Evolutionary conservation across 2,329 filamentous ascomycete genomes (phyloP).

Genomic region (Cercospora berteroae): DNA sequence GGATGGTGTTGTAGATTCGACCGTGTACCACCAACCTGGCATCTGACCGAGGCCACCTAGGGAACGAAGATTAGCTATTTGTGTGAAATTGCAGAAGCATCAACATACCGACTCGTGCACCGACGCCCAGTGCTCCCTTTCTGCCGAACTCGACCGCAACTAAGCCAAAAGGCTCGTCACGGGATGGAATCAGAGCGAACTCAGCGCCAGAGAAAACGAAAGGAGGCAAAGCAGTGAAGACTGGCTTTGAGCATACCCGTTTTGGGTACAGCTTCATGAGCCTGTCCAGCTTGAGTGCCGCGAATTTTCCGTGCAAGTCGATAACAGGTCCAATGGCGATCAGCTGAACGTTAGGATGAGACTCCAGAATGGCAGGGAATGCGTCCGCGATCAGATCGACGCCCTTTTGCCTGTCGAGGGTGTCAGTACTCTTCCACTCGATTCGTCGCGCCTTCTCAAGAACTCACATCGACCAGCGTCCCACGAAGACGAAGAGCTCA

Average conservation of each 20-base stretch:
- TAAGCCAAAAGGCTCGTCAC: constrained; percentile 65
- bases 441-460: not conserved
- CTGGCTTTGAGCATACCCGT: constrained; percentile 62
- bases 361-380: constrained; percentile 60
- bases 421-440: not conserved
- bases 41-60: constrained; percentile 58
- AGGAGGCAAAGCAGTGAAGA: constrained; percentile 62
- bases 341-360: constrained; percentile 58
- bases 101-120: constrained; percentile 57
- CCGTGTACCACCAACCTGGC: constrained; percentile 68
- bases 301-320: constrained; percentile 65
- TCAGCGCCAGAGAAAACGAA: constrained; percentile 65
- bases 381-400: constrained; percentile 66
- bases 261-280: constrained; percentile 64
- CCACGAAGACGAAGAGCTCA: constrained; percentile 65
- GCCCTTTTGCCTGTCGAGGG: constrained; percentile 53
- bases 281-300: constrained; percentile 60
- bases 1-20: constrained; percentile 61
- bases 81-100: too few relatives aligned
- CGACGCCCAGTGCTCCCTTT: constrained; percentile 64
- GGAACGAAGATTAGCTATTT: not conserved
- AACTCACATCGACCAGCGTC: constrained; percentile 58
- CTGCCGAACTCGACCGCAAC: constrained; percentile 67
- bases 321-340: constrained; percentile 64
- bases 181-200: constrained; percentile 64